Conservation (phyloP, 1,284 basidiomycete genomes). For the Cutaneotrichosporon sp. region DNA sequence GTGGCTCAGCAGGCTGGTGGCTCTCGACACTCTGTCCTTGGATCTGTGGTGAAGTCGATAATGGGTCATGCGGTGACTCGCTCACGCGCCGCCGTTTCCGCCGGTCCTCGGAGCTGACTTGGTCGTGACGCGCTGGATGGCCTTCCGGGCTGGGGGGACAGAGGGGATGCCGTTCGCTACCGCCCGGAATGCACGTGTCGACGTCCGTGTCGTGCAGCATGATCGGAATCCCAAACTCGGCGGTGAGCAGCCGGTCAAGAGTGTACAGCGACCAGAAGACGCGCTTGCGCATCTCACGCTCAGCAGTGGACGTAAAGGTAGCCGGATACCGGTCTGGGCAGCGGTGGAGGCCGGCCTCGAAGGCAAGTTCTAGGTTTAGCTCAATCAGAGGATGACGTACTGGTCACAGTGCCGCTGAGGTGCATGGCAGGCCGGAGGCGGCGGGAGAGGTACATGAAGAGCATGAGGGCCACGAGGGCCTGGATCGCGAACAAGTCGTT, state of each 20-base stretch:
- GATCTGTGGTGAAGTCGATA: neutral
- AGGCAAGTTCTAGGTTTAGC: conserved; percentile 27
- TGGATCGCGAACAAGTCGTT: conserved; percentile 32
- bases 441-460: conserved; percentile 26
- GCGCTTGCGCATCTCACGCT: conserved; percentile 31
- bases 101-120: neutral
- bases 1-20: neutral
- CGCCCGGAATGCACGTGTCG: conserved; percentile 32
- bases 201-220: conserved; percentile 34
- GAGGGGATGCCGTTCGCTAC: conserved; percentile 17
- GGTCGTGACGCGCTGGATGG: neutral
- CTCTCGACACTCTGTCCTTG: neutral
- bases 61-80: neutral
- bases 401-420: conserved; percentile 25
- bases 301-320: conserved; percentile 18
- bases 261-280: conserved; percentile 34
- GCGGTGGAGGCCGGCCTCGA: conserved; percentile 33
- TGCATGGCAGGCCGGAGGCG: conserved; percentile 31
- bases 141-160: neutral
- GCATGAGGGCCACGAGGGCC: conserved; percentile 25
- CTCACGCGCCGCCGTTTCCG: conserved; percentile 1
- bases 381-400: conserved; percentile 15
- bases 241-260: conserved; percentile 31
- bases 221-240: conserved; percentile 33
- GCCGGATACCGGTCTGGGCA: conserved; percentile 28